phyloP scores from a whole-genome alignment of 164 flowering plant species.

The Annona cherimola region DNA sequence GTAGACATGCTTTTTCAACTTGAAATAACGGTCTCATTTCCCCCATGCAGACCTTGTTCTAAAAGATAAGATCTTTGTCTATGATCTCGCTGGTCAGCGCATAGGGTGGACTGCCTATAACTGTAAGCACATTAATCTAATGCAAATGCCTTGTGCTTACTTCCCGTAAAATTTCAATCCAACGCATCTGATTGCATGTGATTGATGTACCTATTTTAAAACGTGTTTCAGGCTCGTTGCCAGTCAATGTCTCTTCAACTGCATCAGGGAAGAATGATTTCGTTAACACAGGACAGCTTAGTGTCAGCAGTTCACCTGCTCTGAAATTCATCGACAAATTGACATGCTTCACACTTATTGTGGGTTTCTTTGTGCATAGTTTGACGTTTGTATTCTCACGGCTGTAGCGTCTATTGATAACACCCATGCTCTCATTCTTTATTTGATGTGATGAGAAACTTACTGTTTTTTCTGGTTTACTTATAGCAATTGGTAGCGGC shows the following conservation, averaged over 20 bases:
- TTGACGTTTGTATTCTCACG: not conserved
- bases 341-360: not conserved
- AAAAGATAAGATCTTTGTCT: slow-evolving; percentile 85
- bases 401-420: not conserved
- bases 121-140: slow-evolving; percentile 41
- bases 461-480: slow-evolving; percentile 5
- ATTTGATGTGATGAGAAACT: slow-evolving; percentile 7
- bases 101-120: slow-evolving; percentile 87
- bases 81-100: slow-evolving; percentile 76
- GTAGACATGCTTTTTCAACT: not conserved
- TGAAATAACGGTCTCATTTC: not conserved
- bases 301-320: slow-evolving; percentile 27
- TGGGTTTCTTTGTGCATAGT: not conserved
- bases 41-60: slow-evolving; percentile 86
- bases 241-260: slow-evolving; percentile 56
- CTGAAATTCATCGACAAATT: slow-evolving; percentile 11
- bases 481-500: slow-evolving; percentile 3
- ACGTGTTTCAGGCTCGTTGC: slow-evolving; percentile 39
- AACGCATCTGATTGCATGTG: too few relatives aligned
- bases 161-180: not conserved
- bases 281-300: slow-evolving; percentile 46
- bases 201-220: not conserved
- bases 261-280: slow-evolving; percentile 35
- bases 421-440: slow-evolving; percentile 11
- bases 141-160: not conserved